Evolutionary conservation across 192 early-diverging fungal species (phyloP), one percentile per base, ranked within the genome.

Genomic region (Glomus cerebriforme): DNA sequence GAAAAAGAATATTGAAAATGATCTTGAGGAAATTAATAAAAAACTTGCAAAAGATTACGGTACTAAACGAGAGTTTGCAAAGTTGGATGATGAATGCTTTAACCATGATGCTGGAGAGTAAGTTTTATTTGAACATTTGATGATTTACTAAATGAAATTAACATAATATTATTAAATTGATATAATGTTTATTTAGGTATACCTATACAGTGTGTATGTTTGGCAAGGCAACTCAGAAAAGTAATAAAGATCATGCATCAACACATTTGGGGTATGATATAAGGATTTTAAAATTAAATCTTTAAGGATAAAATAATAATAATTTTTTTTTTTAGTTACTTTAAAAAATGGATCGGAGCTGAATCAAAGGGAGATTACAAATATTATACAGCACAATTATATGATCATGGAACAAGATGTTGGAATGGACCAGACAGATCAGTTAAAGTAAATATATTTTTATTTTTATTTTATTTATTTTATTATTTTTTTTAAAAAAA

Each of bases 351-450:
- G 82, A 85, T 83, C 31, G 81, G 86, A n/a, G 45, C 73, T 58
- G 75, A 82, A 67, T 78, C 75, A 34, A 19, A 17, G 19, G 39
- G 49, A 26, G 82, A 79, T 39, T 81, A 82, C 24, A 43, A 54
- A 19, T 71, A 80, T 73, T 92, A 96, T 75, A 54, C 77, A 7
- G 60, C 82, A 49, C 94, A 96, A 82, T 81, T 87, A 76, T 96
- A 92, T 79, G 84, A 84, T 7, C 81, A 89, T 73, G 98, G 98
- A 31, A 84, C 88, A 22, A 87, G 89, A 45, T 99, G 98, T 86
- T 99, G 98, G 98, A 96, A 98, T 78, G 98, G 97, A 1, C 98
- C 97, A 2, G 86, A 91, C 17, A 89, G 98, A 39, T 94, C 93
- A 8, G 84, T 93, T 3, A 89, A 89, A 62, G 88, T 92, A 15